Evolutionary conservation across 345 rosid genomes (phyloP).

Genomic region (Mercurialis annua): DNA sequence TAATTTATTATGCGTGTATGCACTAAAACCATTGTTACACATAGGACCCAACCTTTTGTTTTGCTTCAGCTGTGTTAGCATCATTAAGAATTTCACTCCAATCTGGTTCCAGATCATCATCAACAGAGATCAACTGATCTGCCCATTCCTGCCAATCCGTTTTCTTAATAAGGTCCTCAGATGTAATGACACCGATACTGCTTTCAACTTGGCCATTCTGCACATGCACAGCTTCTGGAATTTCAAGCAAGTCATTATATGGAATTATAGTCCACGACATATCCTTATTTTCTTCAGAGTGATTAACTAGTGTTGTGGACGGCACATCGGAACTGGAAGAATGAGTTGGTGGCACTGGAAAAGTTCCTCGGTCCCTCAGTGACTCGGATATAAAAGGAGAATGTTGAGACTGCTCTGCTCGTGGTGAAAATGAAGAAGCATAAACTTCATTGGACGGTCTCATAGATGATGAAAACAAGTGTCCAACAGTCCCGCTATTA

Average conservation of each 20-base stretch:
- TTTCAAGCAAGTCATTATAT: constrained; percentile 46
- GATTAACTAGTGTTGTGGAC: constrained; percentile 27
- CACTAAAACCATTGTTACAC: constrained; percentile 10
- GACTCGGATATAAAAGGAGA: constrained; percentile 43
- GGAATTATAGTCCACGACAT: constrained; percentile 51
- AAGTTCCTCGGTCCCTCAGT: constrained; percentile 28
- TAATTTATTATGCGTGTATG: neutral
- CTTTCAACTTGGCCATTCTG: constrained; percentile 46
- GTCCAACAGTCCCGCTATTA: constrained; percentile 29
- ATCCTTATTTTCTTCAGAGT: constrained; percentile 42
- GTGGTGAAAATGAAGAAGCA: constrained; percentile 32
- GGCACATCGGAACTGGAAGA: constrained; percentile 38
- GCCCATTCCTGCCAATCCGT: constrained; percentile 69
- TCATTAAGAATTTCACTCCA: constrained; percentile 70
- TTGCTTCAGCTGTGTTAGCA: constrained; percentile 36
- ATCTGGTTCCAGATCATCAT: constrained; percentile 52
- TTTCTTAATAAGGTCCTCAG: constrained; percentile 42
- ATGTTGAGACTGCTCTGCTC: constrained; percentile 34
- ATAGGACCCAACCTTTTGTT: constrained; percentile 48
- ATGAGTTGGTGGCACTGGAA: constrained; percentile 14
- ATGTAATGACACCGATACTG: constrained; percentile 33
- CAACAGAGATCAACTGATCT: constrained; percentile 55
- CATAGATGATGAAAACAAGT: constrained; percentile 32
- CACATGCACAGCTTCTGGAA: constrained; percentile 39
- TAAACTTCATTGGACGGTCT: constrained; percentile 31